Percentiles rank a stretch among this genome's conserved stretches.
Evolutionary conservation across 208 protist species (phyloP).

Genomic region (Wallacemonas sp.): DNA sequence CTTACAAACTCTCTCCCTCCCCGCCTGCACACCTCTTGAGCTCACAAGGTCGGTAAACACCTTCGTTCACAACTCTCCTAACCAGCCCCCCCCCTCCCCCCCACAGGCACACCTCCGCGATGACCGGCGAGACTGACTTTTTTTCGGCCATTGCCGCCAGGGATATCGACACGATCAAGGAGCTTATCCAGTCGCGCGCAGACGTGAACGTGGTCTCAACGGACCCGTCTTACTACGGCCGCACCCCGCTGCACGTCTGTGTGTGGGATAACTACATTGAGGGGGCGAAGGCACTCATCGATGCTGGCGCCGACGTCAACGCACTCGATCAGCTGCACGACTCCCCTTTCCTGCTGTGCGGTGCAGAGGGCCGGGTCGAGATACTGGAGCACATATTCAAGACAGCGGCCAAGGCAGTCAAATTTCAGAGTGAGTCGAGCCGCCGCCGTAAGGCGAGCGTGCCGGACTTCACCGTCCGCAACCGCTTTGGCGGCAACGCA

Average conservation of each 20-base stretch:
- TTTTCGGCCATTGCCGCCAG: slow-evolving; percentile 36
- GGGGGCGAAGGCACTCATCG: slow-evolving; percentile 38
- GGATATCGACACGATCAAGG: slow-evolving; percentile 21
- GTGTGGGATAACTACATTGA: slow-evolving; percentile 51
- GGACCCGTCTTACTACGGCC: slow-evolving; percentile 25
- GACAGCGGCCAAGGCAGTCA: slow-evolving; percentile 19
- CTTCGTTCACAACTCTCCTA: no score
- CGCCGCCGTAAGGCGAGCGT: slow-evolving; percentile 24
- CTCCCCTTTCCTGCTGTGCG: slow-evolving; percentile 43
- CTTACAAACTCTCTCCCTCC: neutral
- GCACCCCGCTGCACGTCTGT: slow-evolving; percentile 48
- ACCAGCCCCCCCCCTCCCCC: neutral
- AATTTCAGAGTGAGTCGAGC: slow-evolving; percentile 16
- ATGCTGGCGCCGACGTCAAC: slow-evolving; percentile 52
- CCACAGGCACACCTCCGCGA: neutral
- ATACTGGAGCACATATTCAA: slow-evolving; percentile 47
- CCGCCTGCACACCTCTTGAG: neutral
- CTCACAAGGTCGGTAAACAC: no score
- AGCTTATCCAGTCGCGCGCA: slow-evolving; percentile 22
- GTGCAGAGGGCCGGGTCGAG: slow-evolving; percentile 40
- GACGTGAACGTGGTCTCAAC: slow-evolving; percentile 33
- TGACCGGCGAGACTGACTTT: slow-evolving; percentile 13
- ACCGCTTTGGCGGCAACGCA: slow-evolving; percentile 36
- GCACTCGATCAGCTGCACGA: slow-evolving; percentile 51
- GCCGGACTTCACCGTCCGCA: slow-evolving; percentile 36